These are phyloP conservation scores for Gymnopilus dilepis DNA, from an alignment of 768 basidiomycete genomes.

Conservation along the genomic window DNA sequence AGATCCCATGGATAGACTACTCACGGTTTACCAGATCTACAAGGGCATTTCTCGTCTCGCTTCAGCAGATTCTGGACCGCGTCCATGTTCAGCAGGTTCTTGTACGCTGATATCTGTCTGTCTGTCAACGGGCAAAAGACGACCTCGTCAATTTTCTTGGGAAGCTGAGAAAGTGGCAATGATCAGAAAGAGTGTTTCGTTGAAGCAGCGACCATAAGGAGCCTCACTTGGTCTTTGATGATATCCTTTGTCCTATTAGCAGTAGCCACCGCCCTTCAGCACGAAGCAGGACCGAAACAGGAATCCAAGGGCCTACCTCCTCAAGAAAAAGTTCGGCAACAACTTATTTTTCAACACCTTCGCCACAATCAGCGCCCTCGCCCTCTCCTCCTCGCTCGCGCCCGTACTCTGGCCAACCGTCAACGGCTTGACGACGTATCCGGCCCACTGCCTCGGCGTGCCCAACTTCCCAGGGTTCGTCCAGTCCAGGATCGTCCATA, in stretches of 20 bases:
- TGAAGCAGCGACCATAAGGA: not conserved
- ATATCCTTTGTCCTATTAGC: constrained; percentile 72
- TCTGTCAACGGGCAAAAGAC: constrained; percentile 90
- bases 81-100: constrained; percentile 63
- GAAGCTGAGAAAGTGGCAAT: constrained; percentile 57
- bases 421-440: constrained; percentile 71
- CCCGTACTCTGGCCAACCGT: constrained; percentile 68
- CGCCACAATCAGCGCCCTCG: constrained; percentile 63
- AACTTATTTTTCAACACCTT: constrained; percentile 65
- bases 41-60: constrained; percentile 76
- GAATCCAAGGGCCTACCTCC: constrained; percentile 54
- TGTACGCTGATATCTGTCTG: constrained; percentile 76
- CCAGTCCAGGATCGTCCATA: constrained; percentile 94
- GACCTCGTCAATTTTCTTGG: constrained; percentile 87
- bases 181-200: not conserved
- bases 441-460: constrained; percentile 75
- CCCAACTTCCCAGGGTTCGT: constrained; percentile 85
- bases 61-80: constrained; percentile 74
- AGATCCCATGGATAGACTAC: constrained; percentile 22
- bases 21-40: constrained; percentile 65
- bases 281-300: not conserved
- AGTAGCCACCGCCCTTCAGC: no score
- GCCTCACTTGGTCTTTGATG: constrained; percentile 65
- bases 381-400: constrained; percentile 66
- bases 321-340: constrained; percentile 82